These are phyloP conservation scores for Tetrapisispora fleetii DNA, from an alignment of 805 yeast species.

Conservation along the genomic window DNA sequence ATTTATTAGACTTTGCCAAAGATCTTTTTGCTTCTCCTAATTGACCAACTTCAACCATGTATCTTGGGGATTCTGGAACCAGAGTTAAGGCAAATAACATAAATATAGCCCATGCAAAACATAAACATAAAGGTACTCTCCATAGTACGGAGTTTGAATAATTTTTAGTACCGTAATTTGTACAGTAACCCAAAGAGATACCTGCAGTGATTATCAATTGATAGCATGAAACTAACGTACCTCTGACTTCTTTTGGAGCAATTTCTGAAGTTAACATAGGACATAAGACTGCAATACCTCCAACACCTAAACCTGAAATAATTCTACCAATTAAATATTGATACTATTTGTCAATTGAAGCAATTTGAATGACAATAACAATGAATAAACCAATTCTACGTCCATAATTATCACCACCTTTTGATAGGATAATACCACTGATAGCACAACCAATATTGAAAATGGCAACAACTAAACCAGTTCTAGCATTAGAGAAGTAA, in stretches of 20 bases:
- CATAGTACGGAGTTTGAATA: slow-evolving; percentile 43
- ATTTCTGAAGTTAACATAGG: slow-evolving; percentile 55
- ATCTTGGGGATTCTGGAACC: slow-evolving; percentile 73
- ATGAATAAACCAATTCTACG: slow-evolving; percentile 54
- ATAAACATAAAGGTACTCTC: slow-evolving; percentile 63
- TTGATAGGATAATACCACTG: slow-evolving; percentile 55
- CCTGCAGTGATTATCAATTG: slow-evolving; percentile 67
- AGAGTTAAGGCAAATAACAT: slow-evolving; percentile 33
- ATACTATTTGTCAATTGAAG: slow-evolving; percentile 47
- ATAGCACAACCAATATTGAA: slow-evolving; percentile 71
- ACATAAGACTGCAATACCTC: slow-evolving; percentile 65
- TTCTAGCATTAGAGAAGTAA: slow-evolving; percentile 42
- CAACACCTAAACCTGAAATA: slow-evolving; percentile 71
- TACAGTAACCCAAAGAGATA: slow-evolving; percentile 69
- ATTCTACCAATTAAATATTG: slow-evolving; percentile 63
- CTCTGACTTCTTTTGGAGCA: slow-evolving; percentile 43
- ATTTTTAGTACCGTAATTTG: slow-evolving; percentile 47
- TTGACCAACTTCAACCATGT: slow-evolving; percentile 43
- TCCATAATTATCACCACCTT: slow-evolving; percentile 52
- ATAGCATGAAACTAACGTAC: slow-evolving; percentile 59
- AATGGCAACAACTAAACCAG: slow-evolving; percentile 48
- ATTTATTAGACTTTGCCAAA: slow-evolving; percentile 50
- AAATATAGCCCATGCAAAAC: slow-evolving; percentile 38
- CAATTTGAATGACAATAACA: slow-evolving; percentile 55
- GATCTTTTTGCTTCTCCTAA: slow-evolving; percentile 55